Evolutionary conservation across 495 filamentous ascomycete species (phyloP).

Genomic region (Patellaria atrata): DNA sequence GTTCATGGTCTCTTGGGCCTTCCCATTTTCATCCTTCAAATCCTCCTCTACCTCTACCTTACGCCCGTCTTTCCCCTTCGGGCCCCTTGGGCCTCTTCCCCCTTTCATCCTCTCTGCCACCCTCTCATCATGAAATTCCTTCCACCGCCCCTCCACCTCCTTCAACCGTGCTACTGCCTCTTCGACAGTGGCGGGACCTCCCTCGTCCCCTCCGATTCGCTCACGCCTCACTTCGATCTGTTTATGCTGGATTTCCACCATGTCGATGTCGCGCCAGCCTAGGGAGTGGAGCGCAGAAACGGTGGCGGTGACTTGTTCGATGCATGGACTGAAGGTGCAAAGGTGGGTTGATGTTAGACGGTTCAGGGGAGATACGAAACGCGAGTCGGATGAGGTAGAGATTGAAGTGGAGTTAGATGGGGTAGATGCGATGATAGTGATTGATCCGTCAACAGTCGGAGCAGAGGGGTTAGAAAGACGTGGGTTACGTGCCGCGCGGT

Average conservation of each 20-base stretch:
- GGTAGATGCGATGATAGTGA: conserved; percentile 2
- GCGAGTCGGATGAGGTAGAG: conserved; percentile 1
- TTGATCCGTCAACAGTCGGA: conserved; percentile 12
- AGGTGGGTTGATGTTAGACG: conserved; percentile 51
- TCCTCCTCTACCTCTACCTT: conserved; percentile 10
- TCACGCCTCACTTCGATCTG: conserved; percentile 72
- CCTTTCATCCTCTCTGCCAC: conserved; percentile 24
- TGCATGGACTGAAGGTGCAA: conserved; percentile 91
- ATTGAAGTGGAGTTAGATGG: conserved; percentile 2
- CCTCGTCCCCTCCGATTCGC: conserved; percentile 49
- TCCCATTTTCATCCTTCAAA: neutral
- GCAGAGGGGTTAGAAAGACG: conserved; percentile 2
- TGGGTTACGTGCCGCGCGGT: conserved; percentile 4
- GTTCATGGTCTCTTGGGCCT: conserved; percentile 6
- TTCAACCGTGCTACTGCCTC: conserved; percentile 61
- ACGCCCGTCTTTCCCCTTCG: conserved; percentile 14
- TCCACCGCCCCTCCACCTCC: conserved; percentile 53
- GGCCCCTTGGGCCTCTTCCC: conserved; percentile 5
- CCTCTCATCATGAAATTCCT: conserved; percentile 36
- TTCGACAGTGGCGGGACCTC: conserved; percentile 52
- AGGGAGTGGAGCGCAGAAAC: conserved; percentile 60
- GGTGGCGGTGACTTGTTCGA: conserved; percentile 83
- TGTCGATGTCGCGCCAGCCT: conserved; percentile 82
- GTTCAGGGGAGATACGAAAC: conserved; percentile 53
- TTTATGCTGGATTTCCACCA: conserved; percentile 70